phyloP scores from a whole-genome alignment of 768 basidiomycete genomes.

The Amanita muscaria region DNA sequence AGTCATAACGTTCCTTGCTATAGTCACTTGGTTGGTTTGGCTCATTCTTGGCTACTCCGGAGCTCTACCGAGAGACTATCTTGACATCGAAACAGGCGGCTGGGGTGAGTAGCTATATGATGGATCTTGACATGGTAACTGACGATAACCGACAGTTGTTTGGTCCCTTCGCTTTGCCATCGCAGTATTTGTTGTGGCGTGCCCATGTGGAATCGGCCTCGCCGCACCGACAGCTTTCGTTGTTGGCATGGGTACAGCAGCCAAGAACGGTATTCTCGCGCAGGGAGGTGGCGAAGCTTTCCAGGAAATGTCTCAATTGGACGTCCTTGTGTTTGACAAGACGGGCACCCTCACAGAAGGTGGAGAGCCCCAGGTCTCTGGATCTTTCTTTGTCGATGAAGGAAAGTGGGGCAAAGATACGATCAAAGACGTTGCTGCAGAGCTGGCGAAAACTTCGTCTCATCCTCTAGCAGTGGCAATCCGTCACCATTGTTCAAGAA shows the following conservation, averaged over 20 bases:
- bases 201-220: slow-evolving; percentile 80
- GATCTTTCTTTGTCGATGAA: slow-evolving; percentile 23
- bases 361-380: slow-evolving; percentile 51
- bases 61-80: slow-evolving; percentile 42
- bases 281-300: slow-evolving; percentile 88
- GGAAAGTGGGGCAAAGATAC: slow-evolving; percentile 24
- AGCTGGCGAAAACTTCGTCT: slow-evolving; percentile 46
- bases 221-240: slow-evolving; percentile 82
- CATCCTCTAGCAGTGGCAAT: slow-evolving; percentile 64
- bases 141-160: slow-evolving; percentile 32
- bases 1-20: slow-evolving; percentile 60
- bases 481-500: slow-evolving; percentile 32
- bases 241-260: slow-evolving; percentile 76
- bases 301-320: slow-evolving; percentile 68
- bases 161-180: slow-evolving; percentile 82
- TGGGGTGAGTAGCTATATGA: slow-evolving; percentile 43
- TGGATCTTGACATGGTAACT: not conserved
- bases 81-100: slow-evolving; percentile 45
- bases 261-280: slow-evolving; percentile 70
- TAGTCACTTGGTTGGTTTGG: slow-evolving; percentile 72
- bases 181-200: slow-evolving; percentile 76
- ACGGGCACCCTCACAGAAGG: slow-evolving; percentile 77
- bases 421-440: slow-evolving; percentile 44
- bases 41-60: slow-evolving; percentile 52
- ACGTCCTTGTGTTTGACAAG: slow-evolving; percentile 76